A percentile compares a stretch with the other conserved stretches of the same genome.
phyloP scores from a whole-genome alignment of 2,329 filamentous ascomycete genomes.

The Scleromitrula shiraiana region DNA sequence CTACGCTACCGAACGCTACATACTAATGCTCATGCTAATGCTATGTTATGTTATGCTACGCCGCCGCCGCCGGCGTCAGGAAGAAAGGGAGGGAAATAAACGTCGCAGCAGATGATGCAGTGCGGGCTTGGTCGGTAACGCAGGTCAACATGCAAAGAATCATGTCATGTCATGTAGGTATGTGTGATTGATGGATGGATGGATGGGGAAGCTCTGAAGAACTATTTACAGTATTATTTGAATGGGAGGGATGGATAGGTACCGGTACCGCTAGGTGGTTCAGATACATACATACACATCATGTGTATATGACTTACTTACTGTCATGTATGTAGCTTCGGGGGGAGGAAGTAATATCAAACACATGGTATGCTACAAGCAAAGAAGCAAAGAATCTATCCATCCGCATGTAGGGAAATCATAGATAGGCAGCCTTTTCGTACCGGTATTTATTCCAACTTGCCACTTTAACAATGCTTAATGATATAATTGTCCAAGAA shows the following conservation, averaged over 20 bases:
- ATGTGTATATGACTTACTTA: no score
- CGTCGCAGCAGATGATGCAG: constrained; percentile 7
- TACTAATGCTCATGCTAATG: no score
- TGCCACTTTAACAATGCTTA: not conserved
- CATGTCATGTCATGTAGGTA: not conserved
- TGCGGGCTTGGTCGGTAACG: constrained; percentile 8
- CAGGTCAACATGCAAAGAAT: constrained; percentile 8
- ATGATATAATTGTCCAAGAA: not conserved
- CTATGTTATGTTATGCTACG: no score
- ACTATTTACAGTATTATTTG: no score
- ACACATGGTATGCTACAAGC: not conserved
- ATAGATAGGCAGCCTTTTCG: no score
- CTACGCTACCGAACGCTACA: no score
- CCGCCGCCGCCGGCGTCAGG: constrained; percentile 2
- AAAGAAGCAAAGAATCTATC: not conserved
- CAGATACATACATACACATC: no score
- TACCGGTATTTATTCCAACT: no score
- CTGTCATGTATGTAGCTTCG: not conserved
- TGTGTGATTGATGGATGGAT: not conserved
- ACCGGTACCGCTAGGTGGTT: no score
- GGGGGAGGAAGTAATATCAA: not conserved
- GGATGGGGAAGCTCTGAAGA: not conserved
- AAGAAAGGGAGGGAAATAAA: constrained; percentile 8
- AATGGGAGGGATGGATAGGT: no score
- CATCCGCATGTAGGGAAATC: no score